A percentile compares a stretch with the other conserved stretches of the same genome.
Evolutionary conservation across 106 monocot species (phyloP).

Genomic region (Alisma plantagoaquatica): DNA sequence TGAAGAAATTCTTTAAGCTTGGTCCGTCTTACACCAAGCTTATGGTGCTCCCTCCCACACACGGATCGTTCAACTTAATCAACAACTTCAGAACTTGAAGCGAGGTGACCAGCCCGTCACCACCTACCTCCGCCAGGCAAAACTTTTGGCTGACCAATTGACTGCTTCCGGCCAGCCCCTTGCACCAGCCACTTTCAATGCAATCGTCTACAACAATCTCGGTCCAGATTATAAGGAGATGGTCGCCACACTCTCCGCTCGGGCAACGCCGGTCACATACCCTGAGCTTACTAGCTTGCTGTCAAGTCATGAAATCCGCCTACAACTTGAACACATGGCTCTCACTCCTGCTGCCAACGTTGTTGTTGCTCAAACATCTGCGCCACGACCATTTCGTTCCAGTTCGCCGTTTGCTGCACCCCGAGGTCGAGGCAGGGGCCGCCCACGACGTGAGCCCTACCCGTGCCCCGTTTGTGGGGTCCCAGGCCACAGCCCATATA

Average conservation of each 20-base stretch:
- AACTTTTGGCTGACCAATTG: neutral
- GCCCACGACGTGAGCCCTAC: neutral
- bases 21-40: neutral
- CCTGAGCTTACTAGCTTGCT: neutral
- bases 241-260: neutral
- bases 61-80: neutral
- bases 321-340: neutral
- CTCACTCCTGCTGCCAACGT: neutral
- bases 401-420: neutral
- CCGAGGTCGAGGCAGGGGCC: neutral
- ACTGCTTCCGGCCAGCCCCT: no score
- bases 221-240: neutral
- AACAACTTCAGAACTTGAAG: neutral
- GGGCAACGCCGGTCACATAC: neutral
- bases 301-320: neutral
- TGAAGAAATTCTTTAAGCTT: neutral
- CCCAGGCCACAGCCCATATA: neutral
- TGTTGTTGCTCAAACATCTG: neutral
- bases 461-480: neutral
- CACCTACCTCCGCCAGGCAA: neutral
- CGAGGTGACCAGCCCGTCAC: neutral
- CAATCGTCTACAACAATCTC: neutral
- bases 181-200: no score
- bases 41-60: no score
- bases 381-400: no score